Base-by-base conservation (phyloP, 345 rosid species). In the Syzygium aromaticum region DNA sequence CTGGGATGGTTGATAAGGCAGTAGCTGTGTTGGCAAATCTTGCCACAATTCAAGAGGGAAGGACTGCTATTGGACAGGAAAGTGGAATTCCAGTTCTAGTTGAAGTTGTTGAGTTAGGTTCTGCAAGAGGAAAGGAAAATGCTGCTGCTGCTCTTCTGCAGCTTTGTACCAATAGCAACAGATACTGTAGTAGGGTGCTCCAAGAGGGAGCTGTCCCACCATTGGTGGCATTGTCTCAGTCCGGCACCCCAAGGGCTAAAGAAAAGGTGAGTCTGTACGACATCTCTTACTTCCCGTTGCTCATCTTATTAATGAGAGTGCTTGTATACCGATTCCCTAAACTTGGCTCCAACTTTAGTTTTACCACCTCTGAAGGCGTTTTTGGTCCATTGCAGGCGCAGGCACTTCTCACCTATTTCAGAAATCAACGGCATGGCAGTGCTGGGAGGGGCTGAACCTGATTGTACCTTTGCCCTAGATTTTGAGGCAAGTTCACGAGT, bases 161-260 rank as follows among this genome's bases (percentile, higher is more conserved):
- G 86, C 95, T 98, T 82, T 96, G 96, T 91, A 91, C 93, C 49
- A 92, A 86, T 88, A 96, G 94, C 59, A 87, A 53, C 78, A 93
- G 90, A 88, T 92, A 93, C 89, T 95, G 96, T 90, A 94, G 91
- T 89, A 87, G 8, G 90, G 97, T 95, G 87, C 95, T 98, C 67
- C 96, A 94, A 92, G 99, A 96, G 92, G 98, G 99, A 77, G 99
- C 94, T 59, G 96, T 96, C 85, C 99, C 98, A 15, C 99, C 99
- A 53, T 90, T 98, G 38, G 97, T 96, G 91, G 98, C 96, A 27
- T 91, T 98, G 87, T 94, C 98, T 43, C 96, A 93, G 87, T 89
- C 97, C 28, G 99, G 99, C 91, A 96, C 99, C 59, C 91, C 96
- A 30, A 93, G 99, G 88, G 99, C 96, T 85, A 96, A 89, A 94